A percentile compares a stretch with the other conserved stretches of the same genome.
Conservation (phyloP, 1,284 basidiomycete species). For the Rhodotorula sp. region DNA sequence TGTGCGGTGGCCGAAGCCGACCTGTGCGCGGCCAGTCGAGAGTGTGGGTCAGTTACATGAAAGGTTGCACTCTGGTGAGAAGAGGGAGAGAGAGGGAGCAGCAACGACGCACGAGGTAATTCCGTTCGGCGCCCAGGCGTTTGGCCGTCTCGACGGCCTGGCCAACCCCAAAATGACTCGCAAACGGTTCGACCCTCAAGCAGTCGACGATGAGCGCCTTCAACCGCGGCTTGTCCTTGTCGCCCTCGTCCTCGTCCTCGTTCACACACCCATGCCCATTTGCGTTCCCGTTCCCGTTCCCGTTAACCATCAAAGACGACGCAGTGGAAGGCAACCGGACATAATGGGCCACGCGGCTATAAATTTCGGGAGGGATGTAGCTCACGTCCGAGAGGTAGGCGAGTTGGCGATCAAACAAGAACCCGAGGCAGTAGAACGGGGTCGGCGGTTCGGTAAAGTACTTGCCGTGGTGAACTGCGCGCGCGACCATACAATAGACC, state of each 20-base stretch:
- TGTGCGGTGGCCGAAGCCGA: conserved; percentile 38
- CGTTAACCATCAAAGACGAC: background rate
- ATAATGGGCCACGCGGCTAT: conserved; percentile 49
- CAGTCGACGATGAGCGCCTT: conserved; percentile 69
- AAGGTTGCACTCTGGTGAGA: background rate
- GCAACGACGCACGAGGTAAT: conserved; percentile 56
- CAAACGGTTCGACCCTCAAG: conserved; percentile 60
- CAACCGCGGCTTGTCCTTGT: conserved; percentile 14
- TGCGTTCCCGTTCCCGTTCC: background rate
- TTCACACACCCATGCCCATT: background rate
- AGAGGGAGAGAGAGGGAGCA: background rate
- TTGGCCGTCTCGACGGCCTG: conserved; percentile 60
- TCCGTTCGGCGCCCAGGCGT: conserved; percentile 59
- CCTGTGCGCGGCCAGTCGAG: conserved; percentile 13
- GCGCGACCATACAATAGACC: too few species aligned
- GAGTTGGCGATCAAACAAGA: conserved; percentile 60
- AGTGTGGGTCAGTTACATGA: background rate
- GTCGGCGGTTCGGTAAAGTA: conserved; percentile 50
- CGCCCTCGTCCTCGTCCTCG: background rate
- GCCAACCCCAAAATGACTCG: conserved; percentile 68
- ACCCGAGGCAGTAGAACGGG: conserved; percentile 71
- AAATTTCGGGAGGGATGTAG: conserved; percentile 65
- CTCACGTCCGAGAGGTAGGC: conserved; percentile 66
- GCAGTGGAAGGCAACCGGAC: background rate
- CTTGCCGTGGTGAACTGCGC: conserved; percentile 54